Conservation (phyloP, 805 yeast species). For the Barnettozyma botsteinii region DNA sequence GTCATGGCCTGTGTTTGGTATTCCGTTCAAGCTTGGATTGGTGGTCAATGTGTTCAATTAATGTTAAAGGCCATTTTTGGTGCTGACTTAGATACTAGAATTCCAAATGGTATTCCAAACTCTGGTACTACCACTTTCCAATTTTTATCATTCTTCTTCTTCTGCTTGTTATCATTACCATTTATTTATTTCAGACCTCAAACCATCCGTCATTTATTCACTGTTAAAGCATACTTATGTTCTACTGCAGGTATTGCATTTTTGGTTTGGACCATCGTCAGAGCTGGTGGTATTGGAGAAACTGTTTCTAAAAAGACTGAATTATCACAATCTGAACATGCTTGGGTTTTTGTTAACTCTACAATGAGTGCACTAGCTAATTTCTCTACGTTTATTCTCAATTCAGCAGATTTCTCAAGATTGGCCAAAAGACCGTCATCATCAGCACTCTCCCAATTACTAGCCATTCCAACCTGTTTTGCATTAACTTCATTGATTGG, state of each 20-base stretch:
- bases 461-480: slow-evolving; percentile 72
- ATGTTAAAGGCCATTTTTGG: slow-evolving; percentile 77
- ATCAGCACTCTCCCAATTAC: slow-evolving; percentile 50
- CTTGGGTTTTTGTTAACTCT: slow-evolving; percentile 77
- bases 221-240: slow-evolving; percentile 70
- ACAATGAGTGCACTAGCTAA: slow-evolving; percentile 81
- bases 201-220: slow-evolving; percentile 73
- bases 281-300: slow-evolving; percentile 75
- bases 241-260: slow-evolving; percentile 83
- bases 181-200: slow-evolving; percentile 83
- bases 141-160: slow-evolving; percentile 71
- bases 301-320: slow-evolving; percentile 50
- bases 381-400: slow-evolving; percentile 79
- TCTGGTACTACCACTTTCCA: slow-evolving; percentile 65
- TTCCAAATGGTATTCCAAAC: slow-evolving; percentile 54
- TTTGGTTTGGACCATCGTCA: slow-evolving; percentile 75
- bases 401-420: slow-evolving; percentile 87
- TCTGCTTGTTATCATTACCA: slow-evolving; percentile 76
- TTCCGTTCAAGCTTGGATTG: slow-evolving; percentile 79
- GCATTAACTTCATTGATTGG: slow-evolving; percentile 81
- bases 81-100: slow-evolving; percentile 49
- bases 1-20: slow-evolving; percentile 88
- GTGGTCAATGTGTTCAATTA: slow-evolving; percentile 74
- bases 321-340: slow-evolving; percentile 53
- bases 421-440: slow-evolving; percentile 56